Conservation (phyloP, 352 stramenopile genomes). For the Globisporangium solare region DNA sequence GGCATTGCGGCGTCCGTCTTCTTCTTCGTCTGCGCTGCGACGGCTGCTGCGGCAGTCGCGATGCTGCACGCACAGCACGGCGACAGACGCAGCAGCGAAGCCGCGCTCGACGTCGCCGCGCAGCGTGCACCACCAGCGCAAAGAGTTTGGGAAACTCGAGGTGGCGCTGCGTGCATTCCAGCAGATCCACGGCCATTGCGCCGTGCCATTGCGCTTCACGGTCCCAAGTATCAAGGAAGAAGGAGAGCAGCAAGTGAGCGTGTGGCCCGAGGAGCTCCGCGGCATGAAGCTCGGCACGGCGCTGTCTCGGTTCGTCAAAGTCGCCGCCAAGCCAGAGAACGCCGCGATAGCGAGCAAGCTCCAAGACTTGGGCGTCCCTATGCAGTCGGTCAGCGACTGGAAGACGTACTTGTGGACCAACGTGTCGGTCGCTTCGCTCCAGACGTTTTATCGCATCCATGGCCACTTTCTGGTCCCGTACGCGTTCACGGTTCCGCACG, state of each 20-base stretch:
- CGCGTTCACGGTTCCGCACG: slow-evolving; percentile 25
- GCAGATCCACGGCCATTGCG: slow-evolving; percentile 23
- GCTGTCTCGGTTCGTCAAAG: slow-evolving; percentile 36
- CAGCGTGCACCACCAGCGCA: slow-evolving; percentile 17
- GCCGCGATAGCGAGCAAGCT: slow-evolving; percentile 17
- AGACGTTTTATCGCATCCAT: slow-evolving; percentile 19
- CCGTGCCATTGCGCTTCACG: slow-evolving; percentile 31
- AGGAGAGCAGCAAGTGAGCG: neutral
- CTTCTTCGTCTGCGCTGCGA: no score
- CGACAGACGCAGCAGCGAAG: no score
- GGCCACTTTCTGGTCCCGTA: slow-evolving; percentile 31
- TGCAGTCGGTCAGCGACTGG: slow-evolving; percentile 18
- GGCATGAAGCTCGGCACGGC: slow-evolving; percentile 38
- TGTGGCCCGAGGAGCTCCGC: slow-evolving; percentile 24
- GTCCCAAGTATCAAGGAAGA: slow-evolving; percentile 7
- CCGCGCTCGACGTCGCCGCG: neutral
- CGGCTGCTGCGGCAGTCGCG: no score
- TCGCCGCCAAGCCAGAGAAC: slow-evolving; percentile 23
- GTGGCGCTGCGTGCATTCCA: slow-evolving; percentile 33
- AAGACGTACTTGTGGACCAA: slow-evolving; percentile 30
- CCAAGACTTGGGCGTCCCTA: slow-evolving; percentile 15
- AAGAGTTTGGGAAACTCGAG: slow-evolving; percentile 22
- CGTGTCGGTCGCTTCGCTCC: slow-evolving; percentile 24
- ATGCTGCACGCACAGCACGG: no score
- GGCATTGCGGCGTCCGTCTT: neutral